phyloP scores from a whole-genome alignment of 495 filamentous ascomycete species.

The Aspergillus homomorphus region DNA sequence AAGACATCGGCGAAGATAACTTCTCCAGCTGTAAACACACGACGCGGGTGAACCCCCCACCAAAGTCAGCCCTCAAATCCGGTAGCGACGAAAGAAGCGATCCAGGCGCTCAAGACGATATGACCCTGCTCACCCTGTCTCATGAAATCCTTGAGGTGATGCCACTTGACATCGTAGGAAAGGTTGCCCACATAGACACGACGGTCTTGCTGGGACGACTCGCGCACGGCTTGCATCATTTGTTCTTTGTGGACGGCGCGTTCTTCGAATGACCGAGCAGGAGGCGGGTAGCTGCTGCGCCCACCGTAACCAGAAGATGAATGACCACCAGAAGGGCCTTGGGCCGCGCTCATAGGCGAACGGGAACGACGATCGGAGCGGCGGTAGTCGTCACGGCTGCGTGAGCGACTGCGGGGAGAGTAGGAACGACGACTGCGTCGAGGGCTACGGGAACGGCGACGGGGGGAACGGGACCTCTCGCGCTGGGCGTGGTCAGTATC shows the following conservation, averaged over 20 bases:
- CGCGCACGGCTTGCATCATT: slow-evolving; percentile 91
- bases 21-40: slow-evolving; percentile 74
- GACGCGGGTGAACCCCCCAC: slow-evolving; percentile 21
- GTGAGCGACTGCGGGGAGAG: slow-evolving; percentile 88
- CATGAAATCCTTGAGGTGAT: slow-evolving; percentile 99
- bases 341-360: slow-evolving; percentile 80
- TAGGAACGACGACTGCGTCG: slow-evolving; percentile 80
- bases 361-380: slow-evolving; percentile 75
- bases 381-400: slow-evolving; percentile 85
- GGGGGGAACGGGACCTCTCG: slow-evolving; percentile 90
- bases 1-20: slow-evolving; percentile 99
- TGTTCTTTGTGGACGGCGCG: slow-evolving; percentile 81
- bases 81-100: slow-evolving; percentile 17
- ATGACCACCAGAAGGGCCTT: slow-evolving; percentile 65
- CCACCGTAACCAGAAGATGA: slow-evolving; percentile 56
- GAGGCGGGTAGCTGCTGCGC: slow-evolving; percentile 57
- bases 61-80: slow-evolving; percentile 32
- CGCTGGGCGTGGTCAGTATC: slow-evolving; percentile 61
- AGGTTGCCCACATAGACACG: slow-evolving; percentile 99
- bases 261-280: slow-evolving; percentile 76
- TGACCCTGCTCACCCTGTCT: slow-evolving; percentile 77
- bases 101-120: slow-evolving; percentile 26
- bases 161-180: slow-evolving; percentile 99
- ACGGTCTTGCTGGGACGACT: slow-evolving; percentile 95
- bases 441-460: slow-evolving; percentile 79